Base-by-base conservation (phyloP, 2,329 filamentous ascomycete genomes). In the Apiospora hydei region DNA sequence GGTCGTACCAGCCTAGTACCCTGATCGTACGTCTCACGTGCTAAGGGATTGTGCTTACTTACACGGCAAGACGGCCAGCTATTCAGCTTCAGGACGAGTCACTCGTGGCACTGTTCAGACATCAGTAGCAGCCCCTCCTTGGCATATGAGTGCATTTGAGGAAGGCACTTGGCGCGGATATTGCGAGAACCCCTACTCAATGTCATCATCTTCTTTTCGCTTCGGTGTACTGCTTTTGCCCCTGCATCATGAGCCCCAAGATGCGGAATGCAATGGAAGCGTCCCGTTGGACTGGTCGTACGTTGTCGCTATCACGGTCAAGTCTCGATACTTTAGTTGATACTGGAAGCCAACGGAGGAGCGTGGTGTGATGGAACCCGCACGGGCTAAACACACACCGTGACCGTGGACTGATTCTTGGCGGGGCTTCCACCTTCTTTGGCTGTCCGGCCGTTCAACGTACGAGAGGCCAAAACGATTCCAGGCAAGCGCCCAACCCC, bases 361-460 rank as follows among this genome's bases (percentile, higher is more conserved):
- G 53, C 10, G 53, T 61, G 53, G 53, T 61, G 53, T 64, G 57
- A 64, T 51, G 49, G n/a, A 51, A 26, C 8, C 34, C 18, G 57
- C 57, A 38, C 57, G 18, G 57, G 14, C 34, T 34, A n/a, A 24
- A 41, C 18, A 21, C 10, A 41, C 34, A 64, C 57, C 57, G 57
- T 64, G 57, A 41, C 34, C 34, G 34, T 64, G 34, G 57, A 64
- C 30, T 61, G 53, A 61, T 61, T 61, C 53, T 61, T 61, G 53
- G 53, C 53, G 16, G 26, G 53, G 16, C 30, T 41, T 41, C n/a
- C 30, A 34, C 18, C 30, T 61, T 38, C 18, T 34, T 38, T 61
- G 30, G 4, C 53, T 3, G 26, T 30, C 26, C 26, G 26, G 26
- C 26, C 30, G 4, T 61, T 61, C 30, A 61, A 61, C 53, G 16